These are phyloP conservation scores for Trichocladium uniseriatum DNA, from an alignment of 495 filamentous ascomycete species.

Conservation along the genomic window DNA sequence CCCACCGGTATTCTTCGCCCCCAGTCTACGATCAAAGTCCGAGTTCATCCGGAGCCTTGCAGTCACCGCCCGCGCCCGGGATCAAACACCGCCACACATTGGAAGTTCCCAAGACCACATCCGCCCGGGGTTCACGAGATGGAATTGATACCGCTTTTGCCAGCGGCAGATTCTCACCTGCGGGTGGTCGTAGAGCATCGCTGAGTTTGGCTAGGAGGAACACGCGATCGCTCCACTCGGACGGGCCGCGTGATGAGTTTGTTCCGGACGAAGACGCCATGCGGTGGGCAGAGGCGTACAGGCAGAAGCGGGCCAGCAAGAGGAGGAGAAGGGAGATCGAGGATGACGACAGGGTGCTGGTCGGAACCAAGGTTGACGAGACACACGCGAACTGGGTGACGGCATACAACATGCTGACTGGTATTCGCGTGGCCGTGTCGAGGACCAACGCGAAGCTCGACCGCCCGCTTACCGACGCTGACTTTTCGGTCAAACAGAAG, in stretches of 20 bases:
- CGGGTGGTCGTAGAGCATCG: slow-evolving; percentile 63
- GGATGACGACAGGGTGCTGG: slow-evolving; percentile 85
- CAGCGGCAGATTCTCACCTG: slow-evolving; percentile 81
- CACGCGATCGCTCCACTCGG: slow-evolving; percentile 77
- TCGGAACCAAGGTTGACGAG: slow-evolving; percentile 98
- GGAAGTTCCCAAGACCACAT: slow-evolving; percentile 61
- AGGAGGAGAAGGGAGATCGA: slow-evolving; percentile 75
- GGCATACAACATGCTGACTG: slow-evolving; percentile 99
- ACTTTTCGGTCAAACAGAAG: slow-evolving; percentile 89
- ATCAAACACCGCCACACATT: slow-evolving; percentile 82
- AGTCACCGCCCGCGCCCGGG: slow-evolving; percentile 37
- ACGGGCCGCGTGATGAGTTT: slow-evolving; percentile 72
- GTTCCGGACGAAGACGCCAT: slow-evolving; percentile 78
- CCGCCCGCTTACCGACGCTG: slow-evolving; percentile 72
- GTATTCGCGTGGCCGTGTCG: slow-evolving; percentile 93
- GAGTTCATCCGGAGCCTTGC: slow-evolving; percentile 35
- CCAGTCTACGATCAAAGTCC: slow-evolving; percentile 44
- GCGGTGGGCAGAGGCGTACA: slow-evolving; percentile 85
- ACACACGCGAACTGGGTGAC: slow-evolving; percentile 96
- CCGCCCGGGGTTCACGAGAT: slow-evolving; percentile 43
- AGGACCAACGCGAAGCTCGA: slow-evolving; percentile 96
- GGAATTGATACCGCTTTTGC: slow-evolving; percentile 56
- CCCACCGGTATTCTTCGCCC: slow-evolving; percentile 69
- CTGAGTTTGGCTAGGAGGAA: slow-evolving; percentile 67
- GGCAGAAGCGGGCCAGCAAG: slow-evolving; percentile 79